Evolutionary conservation across 192 early-diverging fungal species (phyloP), one percentile per base, ranked within the genome.

Genomic region (Funneliformis geosporum): DNA sequence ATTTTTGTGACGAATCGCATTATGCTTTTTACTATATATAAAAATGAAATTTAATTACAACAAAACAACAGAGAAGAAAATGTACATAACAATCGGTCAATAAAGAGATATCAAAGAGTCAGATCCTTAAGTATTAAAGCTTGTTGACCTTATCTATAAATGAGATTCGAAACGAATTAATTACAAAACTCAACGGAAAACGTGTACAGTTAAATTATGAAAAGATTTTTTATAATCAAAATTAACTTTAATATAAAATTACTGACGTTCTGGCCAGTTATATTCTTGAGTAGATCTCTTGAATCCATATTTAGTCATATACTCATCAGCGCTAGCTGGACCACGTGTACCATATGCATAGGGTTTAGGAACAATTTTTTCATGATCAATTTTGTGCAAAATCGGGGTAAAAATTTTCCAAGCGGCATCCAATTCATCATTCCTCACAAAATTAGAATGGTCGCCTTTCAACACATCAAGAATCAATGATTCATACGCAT

Each of bases 341-440:
- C 96, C 97, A 40, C 96, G 91, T 62, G 89, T 87, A 8, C 96
- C 96, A 82, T 91, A 96, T 68, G 88, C 83, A 84, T 98, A 98
- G 9, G 90, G 88, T 62, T 91, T 81, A 8, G 95, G 86, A 33
- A 82, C 77, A 16, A 88, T 66, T 55, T 83, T 73, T 9, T 79
- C 71, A 5, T 81, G 66, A 66, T 84, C 83, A 81, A 98, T 95
- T 79, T 92, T 84, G 87, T 98, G 96, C 72, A 99, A 85, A 43
- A 98, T 86, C 8, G 98, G 98, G 0, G 98, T 99, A 82, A 99
- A 98, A 66, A 99, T 96, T 84, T 94, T 93, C 98, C 98, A 99
- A 5, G 98, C 96, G 76, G 92, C 95, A 80, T 96, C 96, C 25
- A 99, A 87, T 87, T 97, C 95, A 84, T 96, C 95, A 81, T 92